A percentile compares a stretch with the other conserved stretches of the same genome.
Conservation (phyloP, 345 rosid genomes). For the Eucalyptus regnans region DNA sequence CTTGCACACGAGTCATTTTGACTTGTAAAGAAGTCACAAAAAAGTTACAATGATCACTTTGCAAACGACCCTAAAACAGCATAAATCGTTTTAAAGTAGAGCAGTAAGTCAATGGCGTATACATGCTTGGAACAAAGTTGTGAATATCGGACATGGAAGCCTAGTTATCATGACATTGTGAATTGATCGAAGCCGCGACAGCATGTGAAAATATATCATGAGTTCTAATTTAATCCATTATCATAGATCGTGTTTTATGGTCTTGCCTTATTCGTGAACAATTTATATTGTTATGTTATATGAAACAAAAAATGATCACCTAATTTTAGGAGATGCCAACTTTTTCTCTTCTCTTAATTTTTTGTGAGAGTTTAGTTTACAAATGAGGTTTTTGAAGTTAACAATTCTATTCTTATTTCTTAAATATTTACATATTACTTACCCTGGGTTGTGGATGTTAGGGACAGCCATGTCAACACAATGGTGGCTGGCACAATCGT, state of each 20-base stretch:
- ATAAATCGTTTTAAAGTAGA: neutral
- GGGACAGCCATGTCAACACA: constrained; percentile 77
- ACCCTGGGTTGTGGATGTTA: constrained; percentile 36
- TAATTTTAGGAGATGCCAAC: accelerated
- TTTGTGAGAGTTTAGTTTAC: accelerated
- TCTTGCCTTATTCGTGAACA: accelerated
- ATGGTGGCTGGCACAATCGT: constrained; percentile 75
- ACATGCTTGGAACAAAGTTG: neutral
- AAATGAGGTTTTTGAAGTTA: neutral
- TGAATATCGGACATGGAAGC: accelerated
- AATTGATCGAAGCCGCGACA: accelerated
- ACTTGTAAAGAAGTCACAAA: neutral
- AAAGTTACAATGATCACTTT: neutral
- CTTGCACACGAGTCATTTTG: accelerated
- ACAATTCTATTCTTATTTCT: neutral
- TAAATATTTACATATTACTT: neutral
- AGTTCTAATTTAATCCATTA: neutral
- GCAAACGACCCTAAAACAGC: neutral
- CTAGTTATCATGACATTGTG: accelerated
- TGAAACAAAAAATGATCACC: accelerated
- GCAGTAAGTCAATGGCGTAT: neutral
- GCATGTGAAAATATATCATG: accelerated
- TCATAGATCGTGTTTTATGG: neutral
- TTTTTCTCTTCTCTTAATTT: neutral
- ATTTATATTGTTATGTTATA: neutral